Base-by-base conservation (phyloP, 1,139 yeast species). In the Kodamaea sp. region DNA sequence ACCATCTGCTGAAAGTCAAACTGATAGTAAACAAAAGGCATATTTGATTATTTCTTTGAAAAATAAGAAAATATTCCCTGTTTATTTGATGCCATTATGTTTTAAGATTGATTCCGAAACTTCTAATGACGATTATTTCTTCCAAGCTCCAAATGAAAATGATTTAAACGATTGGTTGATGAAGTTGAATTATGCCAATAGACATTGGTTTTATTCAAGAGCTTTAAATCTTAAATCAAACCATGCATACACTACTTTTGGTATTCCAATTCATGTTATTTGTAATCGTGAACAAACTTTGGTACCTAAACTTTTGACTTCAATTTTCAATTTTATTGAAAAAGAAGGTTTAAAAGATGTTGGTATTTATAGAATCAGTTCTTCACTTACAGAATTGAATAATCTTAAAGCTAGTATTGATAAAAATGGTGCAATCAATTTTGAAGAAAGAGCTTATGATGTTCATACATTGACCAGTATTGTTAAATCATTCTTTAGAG, bases 341-440 rank as follows among this genome's bases (percentile, higher is more conserved):
- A 63, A 70, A 24, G 79, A 90, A 40, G 97, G 97, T 1, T 60
- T 92, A 28, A 87, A 86, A 46, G 97, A 90, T 57, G 87, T 88
- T 43, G 98, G 98, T 20, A 70, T 92, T 15, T 92, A 92, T 60
- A 80, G 98, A 59, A 86, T 90, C 45, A 87, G 96, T 43, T 94
- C 97, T 0, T 87, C 97, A 0, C 67, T 88, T 33, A 85, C 87
- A 34, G 87, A 88, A 39, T 80, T 92, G 45, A 79, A 75, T 44
- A 74, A 79, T 23, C 70, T 89, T 45, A 87, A 83, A 57, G 67
- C 71, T 8, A 81, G 81, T 29, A 86, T 92, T 57, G 96, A 92
- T 60, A 76, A 74, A 44, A 76, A 78, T 24, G 87, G 87, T 11
- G 76, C 74, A 7, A 52, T 70, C 31, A 63, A 67, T 38, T 81